Conservation (phyloP, 441 rosid species). For the Melastoma candidum region DNA sequence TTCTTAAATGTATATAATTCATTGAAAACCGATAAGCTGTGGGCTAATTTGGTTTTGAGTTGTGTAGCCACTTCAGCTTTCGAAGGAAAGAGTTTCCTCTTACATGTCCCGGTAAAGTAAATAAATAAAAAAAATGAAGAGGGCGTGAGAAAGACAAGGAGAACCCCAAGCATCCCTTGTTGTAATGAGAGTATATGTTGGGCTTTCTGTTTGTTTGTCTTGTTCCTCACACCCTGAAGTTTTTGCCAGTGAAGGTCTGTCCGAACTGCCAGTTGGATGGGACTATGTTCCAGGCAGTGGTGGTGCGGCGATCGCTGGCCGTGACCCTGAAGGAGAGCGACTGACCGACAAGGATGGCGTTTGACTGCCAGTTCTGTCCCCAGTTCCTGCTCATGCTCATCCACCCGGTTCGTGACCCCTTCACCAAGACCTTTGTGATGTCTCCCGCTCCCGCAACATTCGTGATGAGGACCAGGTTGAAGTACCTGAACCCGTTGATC, state of each 20-base stretch:
- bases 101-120: conserved; percentile 4
- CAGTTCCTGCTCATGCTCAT: conserved; percentile 44
- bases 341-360: conserved; percentile 36
- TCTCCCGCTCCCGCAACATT: conserved; percentile 60
- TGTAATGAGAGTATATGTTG: background rate
- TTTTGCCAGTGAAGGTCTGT: conserved; percentile 43
- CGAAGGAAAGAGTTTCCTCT: background rate
- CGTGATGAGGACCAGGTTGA: conserved; percentile 40
- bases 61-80: conserved; percentile 33
- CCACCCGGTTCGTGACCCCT: conserved; percentile 38
- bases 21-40: conserved; percentile 19
- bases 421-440: conserved; percentile 31
- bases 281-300: conserved; percentile 43
- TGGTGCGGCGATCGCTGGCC: conserved; percentile 38
- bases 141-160: background rate
- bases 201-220: background rate
- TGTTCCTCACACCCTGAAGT: conserved; percentile 28
- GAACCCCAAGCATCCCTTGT: background rate
- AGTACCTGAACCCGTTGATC: conserved; percentile 40
- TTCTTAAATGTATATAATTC: background rate
- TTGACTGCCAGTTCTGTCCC: conserved; percentile 57
- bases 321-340: conserved; percentile 43
- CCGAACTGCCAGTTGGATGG: conserved; percentile 46
- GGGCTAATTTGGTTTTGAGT: conserved; percentile 25
- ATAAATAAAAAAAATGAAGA: background rate